Conservation (phyloP, 805 yeast species). For the Maudiozyma bulderi region DNA sequence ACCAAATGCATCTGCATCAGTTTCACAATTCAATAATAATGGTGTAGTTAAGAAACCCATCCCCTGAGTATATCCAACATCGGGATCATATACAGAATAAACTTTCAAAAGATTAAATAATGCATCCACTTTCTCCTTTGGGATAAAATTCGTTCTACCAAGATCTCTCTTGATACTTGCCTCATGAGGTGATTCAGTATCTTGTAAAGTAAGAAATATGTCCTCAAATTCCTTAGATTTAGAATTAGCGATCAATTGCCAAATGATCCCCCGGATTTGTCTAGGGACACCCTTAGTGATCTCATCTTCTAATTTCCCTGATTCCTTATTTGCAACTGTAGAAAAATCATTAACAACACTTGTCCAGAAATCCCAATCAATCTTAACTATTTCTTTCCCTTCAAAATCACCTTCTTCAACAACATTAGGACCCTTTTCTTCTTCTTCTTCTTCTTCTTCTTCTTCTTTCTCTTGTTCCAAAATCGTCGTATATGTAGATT, state of each 20-base stretch:
- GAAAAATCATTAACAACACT: conserved; percentile 68
- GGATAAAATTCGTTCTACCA: conserved; percentile 74
- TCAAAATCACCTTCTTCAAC: conserved; percentile 19
- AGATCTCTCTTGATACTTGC: conserved; percentile 73
- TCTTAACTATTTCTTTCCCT: conserved; percentile 30
- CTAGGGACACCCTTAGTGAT: conserved; percentile 74
- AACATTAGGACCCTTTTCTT: conserved; percentile 5
- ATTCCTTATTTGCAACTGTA: conserved; percentile 51
- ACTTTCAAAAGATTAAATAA: conserved; percentile 71
- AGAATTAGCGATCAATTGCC: conserved; percentile 83
- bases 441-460: conserved; percentile 5
- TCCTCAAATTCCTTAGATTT: conserved; percentile 44
- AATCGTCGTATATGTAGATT: conserved; percentile 22
- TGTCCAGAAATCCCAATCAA: conserved; percentile 88
- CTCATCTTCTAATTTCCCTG: conserved; percentile 48
- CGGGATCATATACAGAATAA: conserved; percentile 77
- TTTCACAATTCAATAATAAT: conserved; percentile 54
- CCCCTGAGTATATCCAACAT: conserved; percentile 96
- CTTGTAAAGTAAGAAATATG: conserved; percentile 33
- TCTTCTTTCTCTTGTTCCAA: conserved; percentile 13
- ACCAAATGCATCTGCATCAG: conserved; percentile 77
- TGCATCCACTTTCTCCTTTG: conserved; percentile 49
- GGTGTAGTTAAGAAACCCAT: conserved; percentile 93
- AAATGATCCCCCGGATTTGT: conserved; percentile 77
- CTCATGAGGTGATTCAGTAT: conserved; percentile 55